These are phyloP conservation scores for Sarocladiaceae sp. DNA, from an alignment of 2,329 filamentous ascomycete species.

Conservation along the genomic window DNA sequence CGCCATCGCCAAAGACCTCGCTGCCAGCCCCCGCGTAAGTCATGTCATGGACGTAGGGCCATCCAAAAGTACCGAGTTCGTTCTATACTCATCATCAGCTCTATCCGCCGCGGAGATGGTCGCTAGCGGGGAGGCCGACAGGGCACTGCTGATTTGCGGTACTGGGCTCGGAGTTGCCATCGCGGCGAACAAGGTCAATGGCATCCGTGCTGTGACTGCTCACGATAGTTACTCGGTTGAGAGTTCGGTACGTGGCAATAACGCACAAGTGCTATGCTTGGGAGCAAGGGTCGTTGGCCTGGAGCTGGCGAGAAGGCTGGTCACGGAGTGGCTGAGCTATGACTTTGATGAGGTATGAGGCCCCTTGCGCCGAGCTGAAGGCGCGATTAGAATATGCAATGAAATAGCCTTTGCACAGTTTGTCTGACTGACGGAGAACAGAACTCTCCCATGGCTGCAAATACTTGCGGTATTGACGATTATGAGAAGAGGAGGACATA, in stretches of 20 bases:
- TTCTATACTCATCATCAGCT: constrained; percentile 76
- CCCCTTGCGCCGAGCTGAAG: too few species aligned
- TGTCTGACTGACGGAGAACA: too few species aligned
- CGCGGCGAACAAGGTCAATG: constrained; percentile 81
- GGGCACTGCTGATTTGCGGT: constrained; percentile 78
- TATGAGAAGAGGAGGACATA: too few species aligned
- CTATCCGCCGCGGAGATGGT: constrained; percentile 66
- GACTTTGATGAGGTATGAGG: too few species aligned
- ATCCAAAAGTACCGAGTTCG: constrained; percentile 63
- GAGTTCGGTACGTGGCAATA: constrained; percentile 74
- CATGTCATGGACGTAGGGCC: constrained; percentile 73
- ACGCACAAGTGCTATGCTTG: constrained; percentile 84
- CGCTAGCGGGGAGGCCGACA: constrained; percentile 62
- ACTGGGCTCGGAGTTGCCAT: constrained; percentile 87
- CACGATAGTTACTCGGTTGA: constrained; percentile 85
- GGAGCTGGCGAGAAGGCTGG: constrained; percentile 73
- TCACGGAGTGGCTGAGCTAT: constrained; percentile 80
- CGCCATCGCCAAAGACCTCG: constrained; percentile 69
- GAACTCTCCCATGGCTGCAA: too few species aligned
- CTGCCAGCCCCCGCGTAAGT: constrained; percentile 61
- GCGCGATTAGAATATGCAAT: too few species aligned
- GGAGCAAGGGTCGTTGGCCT: constrained; percentile 79
- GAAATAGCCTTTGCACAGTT: too few species aligned
- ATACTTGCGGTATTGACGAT: too few species aligned
- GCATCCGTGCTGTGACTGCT: constrained; percentile 81